These are phyloP conservation scores for Paraphaeosphaeria minitans DNA, from an alignment of 2,329 filamentous ascomycete species.

Conservation along the genomic window DNA sequence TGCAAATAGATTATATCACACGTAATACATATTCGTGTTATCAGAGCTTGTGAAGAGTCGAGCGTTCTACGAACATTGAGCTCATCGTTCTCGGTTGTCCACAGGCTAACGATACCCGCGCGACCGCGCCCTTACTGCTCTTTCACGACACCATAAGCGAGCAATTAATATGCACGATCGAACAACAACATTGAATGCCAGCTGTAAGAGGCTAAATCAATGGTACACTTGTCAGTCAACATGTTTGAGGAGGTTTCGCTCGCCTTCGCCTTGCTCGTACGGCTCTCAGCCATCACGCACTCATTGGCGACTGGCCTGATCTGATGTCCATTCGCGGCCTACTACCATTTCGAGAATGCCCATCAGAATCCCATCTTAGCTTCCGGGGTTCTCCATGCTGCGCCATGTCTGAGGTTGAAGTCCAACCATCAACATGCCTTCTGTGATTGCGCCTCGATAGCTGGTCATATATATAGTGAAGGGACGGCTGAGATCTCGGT, in stretches of 20 bases:
- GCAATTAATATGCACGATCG: background rate
- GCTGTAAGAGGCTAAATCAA: background rate
- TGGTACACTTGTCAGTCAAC: background rate
- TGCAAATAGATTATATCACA: background rate
- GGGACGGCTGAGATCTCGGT: too few relatives aligned
- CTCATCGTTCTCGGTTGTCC: background rate
- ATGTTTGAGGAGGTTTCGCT: background rate
- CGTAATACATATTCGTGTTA: background rate
- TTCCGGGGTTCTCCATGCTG: background rate
- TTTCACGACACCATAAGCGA: background rate
- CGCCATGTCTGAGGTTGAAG: background rate
- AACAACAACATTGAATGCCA: background rate
- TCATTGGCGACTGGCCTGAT: background rate
- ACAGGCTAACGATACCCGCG: slow-evolving; percentile 7
- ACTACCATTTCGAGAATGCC: background rate
- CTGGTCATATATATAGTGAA: background rate
- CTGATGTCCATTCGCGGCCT: background rate
- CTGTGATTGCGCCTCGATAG: background rate
- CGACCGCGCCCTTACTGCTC: background rate
- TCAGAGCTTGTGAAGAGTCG: background rate
- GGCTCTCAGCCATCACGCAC: background rate
- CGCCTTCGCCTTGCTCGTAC: background rate
- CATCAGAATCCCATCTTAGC: background rate
- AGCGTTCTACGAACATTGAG: background rate
- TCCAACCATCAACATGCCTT: background rate